Evolutionary conservation across 768 basidiomycete species (phyloP).

Genomic region (Strobilomyces confusus): DNA sequence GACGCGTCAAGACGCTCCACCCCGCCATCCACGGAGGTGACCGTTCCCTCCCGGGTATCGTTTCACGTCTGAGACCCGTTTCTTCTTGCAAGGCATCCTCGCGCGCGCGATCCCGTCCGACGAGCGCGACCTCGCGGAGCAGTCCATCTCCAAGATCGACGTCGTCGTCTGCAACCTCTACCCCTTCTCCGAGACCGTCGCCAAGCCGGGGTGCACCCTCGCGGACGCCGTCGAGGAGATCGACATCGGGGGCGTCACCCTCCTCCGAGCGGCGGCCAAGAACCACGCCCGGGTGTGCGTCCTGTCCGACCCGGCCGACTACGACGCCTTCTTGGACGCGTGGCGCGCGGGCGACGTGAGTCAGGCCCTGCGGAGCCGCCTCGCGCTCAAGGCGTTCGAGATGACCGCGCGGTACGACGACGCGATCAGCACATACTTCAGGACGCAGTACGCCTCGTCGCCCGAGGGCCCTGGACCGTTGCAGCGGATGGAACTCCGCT

Average conservation of each 20-base stretch:
- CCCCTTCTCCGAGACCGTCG: conserved; percentile 90
- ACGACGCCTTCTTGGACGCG: conserved; percentile 71
- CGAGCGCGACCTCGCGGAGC: conserved; percentile 75
- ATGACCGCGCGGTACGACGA: conserved; percentile 94
- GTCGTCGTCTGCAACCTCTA: conserved; percentile 99
- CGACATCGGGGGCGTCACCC: conserved; percentile 97
- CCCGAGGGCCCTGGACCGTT: conserved; percentile 73
- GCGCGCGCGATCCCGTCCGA: conserved; percentile 91
- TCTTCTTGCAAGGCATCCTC: conserved; percentile 67
- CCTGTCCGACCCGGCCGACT: conserved; percentile 86
- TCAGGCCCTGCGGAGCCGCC: conserved; percentile 63
- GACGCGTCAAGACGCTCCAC: conserved; percentile 96
- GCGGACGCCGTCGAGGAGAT: conserved; percentile 95
- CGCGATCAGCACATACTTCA: conserved; percentile 94
- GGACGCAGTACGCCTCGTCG: conserved; percentile 89
- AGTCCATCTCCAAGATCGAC: conserved; percentile 86
- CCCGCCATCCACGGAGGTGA: conserved; percentile 96
- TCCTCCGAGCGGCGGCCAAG: conserved; percentile 96
- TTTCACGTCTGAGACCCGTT: conserved; percentile 4
- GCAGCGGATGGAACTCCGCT: conserved; percentile 83
- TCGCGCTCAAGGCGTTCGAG: conserved; percentile 97
- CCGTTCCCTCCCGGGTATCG: conserved; percentile 8
- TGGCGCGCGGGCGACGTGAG: conserved; percentile 77
- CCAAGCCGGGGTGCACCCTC: conserved; percentile 84
- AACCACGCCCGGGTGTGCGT: conserved; percentile 93